Conservation (phyloP, 106 monocot genomes). For the Triglochin maritima region DNA sequence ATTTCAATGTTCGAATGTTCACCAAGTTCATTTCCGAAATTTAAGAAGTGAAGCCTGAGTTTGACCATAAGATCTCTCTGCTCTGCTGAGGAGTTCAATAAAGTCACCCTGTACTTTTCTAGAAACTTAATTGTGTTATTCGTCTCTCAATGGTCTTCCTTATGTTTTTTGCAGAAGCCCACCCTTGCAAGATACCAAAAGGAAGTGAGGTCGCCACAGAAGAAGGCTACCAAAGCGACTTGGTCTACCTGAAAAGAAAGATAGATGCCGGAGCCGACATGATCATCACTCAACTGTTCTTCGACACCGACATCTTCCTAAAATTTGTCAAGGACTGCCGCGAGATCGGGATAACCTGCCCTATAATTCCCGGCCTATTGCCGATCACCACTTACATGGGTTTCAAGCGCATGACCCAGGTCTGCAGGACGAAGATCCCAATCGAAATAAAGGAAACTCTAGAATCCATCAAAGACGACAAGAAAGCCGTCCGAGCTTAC, state of each 20-base stretch:
- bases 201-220: slow-evolving; percentile 1
- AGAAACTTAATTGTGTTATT: background rate
- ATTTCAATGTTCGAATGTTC: too few species aligned
- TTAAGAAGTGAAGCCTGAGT: too few species aligned
- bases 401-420: slow-evolving; percentile 44
- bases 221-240: slow-evolving; percentile 4
- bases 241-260: slow-evolving; percentile 7
- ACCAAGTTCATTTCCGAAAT: too few species aligned
- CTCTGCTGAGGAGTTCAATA: background rate
- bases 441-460: slow-evolving; percentile 24
- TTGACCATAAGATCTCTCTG: background rate
- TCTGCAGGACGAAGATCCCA: slow-evolving; percentile 48
- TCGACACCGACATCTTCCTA: slow-evolving; percentile 35
- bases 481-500: slow-evolving; percentile 24
- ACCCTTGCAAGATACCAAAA: slow-evolving; percentile 7
- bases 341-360: slow-evolving; percentile 34
- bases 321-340: slow-evolving; percentile 51
- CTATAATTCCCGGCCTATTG: slow-evolving; percentile 44
- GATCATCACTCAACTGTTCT: slow-evolving; percentile 61
- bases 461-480: slow-evolving; percentile 34
- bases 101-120: background rate
- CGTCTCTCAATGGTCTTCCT: background rate
- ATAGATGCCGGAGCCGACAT: slow-evolving; percentile 49
- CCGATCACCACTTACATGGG: slow-evolving; percentile 40
- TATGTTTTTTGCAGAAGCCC: slow-evolving; percentile 1